Conservation (phyloP, 108 stramenopile genomes). For the Epithemia pelagica region DNA sequence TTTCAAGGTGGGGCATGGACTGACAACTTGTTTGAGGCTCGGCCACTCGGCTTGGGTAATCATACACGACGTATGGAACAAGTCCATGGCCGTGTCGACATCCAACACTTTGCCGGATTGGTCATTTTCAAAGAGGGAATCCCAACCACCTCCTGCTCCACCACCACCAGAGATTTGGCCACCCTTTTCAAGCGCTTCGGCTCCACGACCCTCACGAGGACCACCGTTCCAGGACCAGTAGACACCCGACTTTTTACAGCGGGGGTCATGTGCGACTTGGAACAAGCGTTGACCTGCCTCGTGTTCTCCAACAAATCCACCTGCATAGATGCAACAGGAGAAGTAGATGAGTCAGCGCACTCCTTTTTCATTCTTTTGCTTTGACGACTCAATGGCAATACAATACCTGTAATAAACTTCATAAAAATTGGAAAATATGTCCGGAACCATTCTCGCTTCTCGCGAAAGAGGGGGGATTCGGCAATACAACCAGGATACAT, state of each 20-base stretch:
- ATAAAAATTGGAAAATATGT: constrained; percentile 73
- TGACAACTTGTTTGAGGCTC: constrained; percentile 50
- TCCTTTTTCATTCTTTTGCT: too few relatives aligned
- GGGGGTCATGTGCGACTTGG: constrained; percentile 82
- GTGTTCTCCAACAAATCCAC: constrained; percentile 75
- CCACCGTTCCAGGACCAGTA: constrained; percentile 99
- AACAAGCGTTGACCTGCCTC: constrained; percentile 89
- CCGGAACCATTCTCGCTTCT: constrained; percentile 73
- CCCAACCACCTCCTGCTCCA: constrained; percentile 83
- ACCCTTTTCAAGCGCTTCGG: constrained; percentile 78
- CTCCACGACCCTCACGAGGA: constrained; percentile 83
- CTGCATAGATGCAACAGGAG: constrained; percentile 1
- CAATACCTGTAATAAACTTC: constrained; percentile 66
- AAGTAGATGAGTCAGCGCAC: too few relatives aligned
- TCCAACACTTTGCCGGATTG: constrained; percentile 82
- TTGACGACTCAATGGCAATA: too few relatives aligned
- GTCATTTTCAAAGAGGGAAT: constrained; percentile 86
- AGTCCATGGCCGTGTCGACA: constrained; percentile 52
- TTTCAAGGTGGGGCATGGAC: constrained; percentile 85
- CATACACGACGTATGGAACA: constrained; percentile 61
- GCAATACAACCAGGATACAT: constrained; percentile 82
- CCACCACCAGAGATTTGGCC: constrained; percentile 81
- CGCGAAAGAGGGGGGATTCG: constrained; percentile 65
- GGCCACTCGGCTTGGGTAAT: constrained; percentile 85
- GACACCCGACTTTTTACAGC: constrained; percentile 79